Evolutionary conservation across 2,329 filamentous ascomycete genomes (phyloP), one percentile per base, ranked within the genome.

Genomic region (Chaetothyriales sp.): DNA sequence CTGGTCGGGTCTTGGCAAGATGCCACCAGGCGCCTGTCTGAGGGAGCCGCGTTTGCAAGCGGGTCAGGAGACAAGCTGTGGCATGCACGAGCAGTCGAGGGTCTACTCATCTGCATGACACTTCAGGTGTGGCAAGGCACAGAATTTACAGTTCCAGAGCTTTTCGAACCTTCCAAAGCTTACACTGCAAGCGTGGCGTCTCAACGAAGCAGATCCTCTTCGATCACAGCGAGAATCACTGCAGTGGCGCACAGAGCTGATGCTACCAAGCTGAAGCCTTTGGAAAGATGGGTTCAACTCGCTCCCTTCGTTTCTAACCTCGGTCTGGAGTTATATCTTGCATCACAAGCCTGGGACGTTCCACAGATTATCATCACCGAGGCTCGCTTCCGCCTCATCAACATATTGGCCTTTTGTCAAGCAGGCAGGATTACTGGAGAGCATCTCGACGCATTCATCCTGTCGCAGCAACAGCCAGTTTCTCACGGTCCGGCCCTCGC

Each of bases 51-150:
- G 8, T 80, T 83, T 60, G 84, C 88, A 15, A 84, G 87, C 61
- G 82, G 81, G 40, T 78, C 86, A 53, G 89, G 88, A 61, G 92
- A 98, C 67, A 87, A 95, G 67, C 67, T 97, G n/a, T 98, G 92
- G 90, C 88, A 95, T 69, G 92, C 86, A 18, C 97, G 97, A 68
- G 89, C 88, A 1, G 74, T 98, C 18, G 94, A 98, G 65, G 81
- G 89, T 25, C 86, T 94, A 54, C 72, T 92, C 46, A 76, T 94
- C 22, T 88, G 85, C 63, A 76, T 97, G 59, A 64, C 97, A 43
- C 78, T 97, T 61, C 80, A 94, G 56, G 85, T 82, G 28, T 95
- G 89, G 86, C 79, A 83, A 37, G 85, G 83, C 3, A 74, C 90
- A 61, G 85, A 92, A 63, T 97, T 97, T 43, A 51, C 50, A 18